These are phyloP conservation scores for Hexamita inflata DNA, from an alignment of 208 protist species.

Conservation along the genomic window DNA sequence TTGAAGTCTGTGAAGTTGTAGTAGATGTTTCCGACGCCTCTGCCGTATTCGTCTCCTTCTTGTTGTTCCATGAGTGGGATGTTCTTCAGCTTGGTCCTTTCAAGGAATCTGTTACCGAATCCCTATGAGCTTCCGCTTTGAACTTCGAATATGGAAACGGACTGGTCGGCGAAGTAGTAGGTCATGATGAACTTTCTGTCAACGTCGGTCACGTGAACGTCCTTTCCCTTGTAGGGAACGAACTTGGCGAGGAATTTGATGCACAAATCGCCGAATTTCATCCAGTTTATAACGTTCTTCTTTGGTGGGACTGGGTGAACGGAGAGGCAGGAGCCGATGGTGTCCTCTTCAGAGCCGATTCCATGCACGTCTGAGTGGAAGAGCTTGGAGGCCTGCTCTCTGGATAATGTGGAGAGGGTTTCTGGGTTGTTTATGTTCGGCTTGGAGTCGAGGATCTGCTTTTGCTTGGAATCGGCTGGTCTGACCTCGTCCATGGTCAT, in stretches of 20 bases:
- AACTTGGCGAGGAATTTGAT: conserved; percentile 62
- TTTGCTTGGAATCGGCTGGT: conserved; percentile 20
- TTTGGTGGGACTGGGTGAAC: conserved; percentile 43
- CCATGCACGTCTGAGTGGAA: conserved; percentile 51
- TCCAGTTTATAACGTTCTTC: conserved; percentile 26
- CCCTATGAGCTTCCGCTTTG: not conserved
- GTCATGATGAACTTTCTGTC: conserved; percentile 40
- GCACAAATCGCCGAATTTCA: conserved; percentile 53
- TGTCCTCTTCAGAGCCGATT: conserved; percentile 63
- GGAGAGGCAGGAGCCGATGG: conserved; percentile 45
- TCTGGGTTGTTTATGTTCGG: conserved; percentile 48
- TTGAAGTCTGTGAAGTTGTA: conserved; percentile 5
- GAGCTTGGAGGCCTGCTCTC: conserved; percentile 49
- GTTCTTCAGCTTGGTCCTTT: not conserved
- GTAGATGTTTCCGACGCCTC: conserved; percentile 12
- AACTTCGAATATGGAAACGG: not conserved
- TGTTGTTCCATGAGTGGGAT: too few relatives aligned
- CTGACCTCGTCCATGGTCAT: not conserved
- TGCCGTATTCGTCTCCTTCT: not conserved
- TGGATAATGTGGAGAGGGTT: conserved; percentile 42
- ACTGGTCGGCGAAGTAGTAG: conserved; percentile 54
- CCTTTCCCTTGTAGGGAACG: not conserved
- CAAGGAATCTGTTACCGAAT: conserved; percentile 11
- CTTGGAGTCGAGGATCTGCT: not conserved
- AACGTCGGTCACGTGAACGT: conserved; percentile 15